A percentile compares a stretch with the other conserved stretches of the same genome.
phyloP scores from a whole-genome alignment of 2,329 filamentous ascomycete species.

The Ascochyta clinopodiicola region DNA sequence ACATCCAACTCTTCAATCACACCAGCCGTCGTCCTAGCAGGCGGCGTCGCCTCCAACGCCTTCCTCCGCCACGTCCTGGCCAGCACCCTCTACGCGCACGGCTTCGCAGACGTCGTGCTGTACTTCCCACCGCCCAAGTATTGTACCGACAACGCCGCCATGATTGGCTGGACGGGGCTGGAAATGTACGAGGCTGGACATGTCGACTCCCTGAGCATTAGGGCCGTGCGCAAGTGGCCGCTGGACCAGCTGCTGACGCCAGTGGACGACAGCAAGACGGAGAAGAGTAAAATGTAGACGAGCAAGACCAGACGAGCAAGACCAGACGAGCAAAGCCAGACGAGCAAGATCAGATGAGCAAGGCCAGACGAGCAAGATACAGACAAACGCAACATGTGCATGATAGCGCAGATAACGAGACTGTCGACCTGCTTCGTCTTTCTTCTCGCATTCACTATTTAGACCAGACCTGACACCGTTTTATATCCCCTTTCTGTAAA shows the following conservation, averaged over 20 bases:
- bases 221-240: constrained; percentile 48
- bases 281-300: neutral
- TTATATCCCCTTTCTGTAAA: no score
- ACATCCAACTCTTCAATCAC: neutral
- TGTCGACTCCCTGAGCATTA: constrained; percentile 33
- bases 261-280: constrained; percentile 24
- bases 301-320: no score
- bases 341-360: no score
- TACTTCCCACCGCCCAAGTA: constrained; percentile 76
- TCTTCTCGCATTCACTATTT: no score
- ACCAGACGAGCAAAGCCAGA: no score
- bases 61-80: constrained; percentile 74
- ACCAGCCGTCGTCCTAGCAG: constrained; percentile 77
- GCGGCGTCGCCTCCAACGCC: constrained; percentile 86
- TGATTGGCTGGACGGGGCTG: constrained; percentile 93
- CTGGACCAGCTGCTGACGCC: constrained; percentile 41
- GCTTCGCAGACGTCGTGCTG: constrained; percentile 66
- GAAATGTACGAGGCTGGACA: constrained; percentile 89
- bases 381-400: no score
- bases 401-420: no score
- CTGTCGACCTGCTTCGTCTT: no score
- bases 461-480: no score
- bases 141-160: constrained; percentile 95
- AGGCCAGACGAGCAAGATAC: no score
- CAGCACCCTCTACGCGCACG: constrained; percentile 69